phyloP scores from a whole-genome alignment of 2,329 filamentous ascomycete genomes.

The Scedosporium apiospermum region DNA sequence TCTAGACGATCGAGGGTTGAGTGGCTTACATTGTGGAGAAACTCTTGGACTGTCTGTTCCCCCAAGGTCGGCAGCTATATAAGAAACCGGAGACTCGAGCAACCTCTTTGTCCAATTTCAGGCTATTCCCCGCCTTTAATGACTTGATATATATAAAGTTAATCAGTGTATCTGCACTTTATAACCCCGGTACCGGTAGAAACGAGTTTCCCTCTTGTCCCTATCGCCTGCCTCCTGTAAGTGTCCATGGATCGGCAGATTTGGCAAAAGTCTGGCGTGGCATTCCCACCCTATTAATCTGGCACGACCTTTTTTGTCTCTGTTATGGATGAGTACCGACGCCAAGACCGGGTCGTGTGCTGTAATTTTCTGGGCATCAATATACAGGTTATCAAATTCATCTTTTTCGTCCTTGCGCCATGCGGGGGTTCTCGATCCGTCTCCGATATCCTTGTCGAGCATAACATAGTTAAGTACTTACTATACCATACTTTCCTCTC shows the following conservation, averaged over 20 bases:
- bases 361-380: neutral
- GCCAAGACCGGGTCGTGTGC: neutral
- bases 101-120: constrained; percentile 13
- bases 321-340: neutral
- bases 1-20: constrained; percentile 14
- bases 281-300: neutral
- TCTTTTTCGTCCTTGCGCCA: neutral
- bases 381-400: neutral
- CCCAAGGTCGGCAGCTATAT: constrained; percentile 16
- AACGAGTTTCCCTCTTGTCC: neutral
- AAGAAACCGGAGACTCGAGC: constrained; percentile 14
- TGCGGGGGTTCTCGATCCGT: neutral
- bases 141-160: constrained; percentile 1
- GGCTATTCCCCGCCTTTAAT: constrained; percentile 13
- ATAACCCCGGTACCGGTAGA: constrained; percentile 1
- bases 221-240: neutral
- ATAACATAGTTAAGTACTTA: neutral
- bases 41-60: constrained; percentile 9
- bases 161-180: constrained; percentile 3
- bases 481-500: neutral
- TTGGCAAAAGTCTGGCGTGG: neutral
- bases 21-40: constrained; percentile 13
- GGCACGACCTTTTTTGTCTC: neutral
- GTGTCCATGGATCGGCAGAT: neutral
- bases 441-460: neutral